phyloP scores from a whole-genome alignment of 305 asterid species.

The Fraxinus ornus region DNA sequence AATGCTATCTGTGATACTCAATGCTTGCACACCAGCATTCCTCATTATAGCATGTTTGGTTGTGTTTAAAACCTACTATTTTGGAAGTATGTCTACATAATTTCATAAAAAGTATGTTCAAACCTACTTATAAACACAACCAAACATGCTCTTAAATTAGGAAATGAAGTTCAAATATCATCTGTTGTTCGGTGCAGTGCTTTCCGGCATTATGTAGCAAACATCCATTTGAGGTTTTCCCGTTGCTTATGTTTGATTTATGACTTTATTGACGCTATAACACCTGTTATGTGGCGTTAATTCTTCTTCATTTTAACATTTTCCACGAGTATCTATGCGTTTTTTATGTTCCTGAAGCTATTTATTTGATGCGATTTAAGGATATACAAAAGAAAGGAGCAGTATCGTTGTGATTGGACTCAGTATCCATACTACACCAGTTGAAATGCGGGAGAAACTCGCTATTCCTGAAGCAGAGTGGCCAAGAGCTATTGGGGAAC shows the following conservation, averaged over 20 bases:
- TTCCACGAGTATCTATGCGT: not conserved
- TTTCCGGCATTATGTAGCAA: not conserved
- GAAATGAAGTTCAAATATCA: not conserved
- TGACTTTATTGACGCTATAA: not conserved
- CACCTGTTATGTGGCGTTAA: not conserved
- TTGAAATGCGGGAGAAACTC: slow-evolving; percentile 92
- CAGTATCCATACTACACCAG: slow-evolving; percentile 80
- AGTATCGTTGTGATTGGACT: slow-evolving; percentile 89
- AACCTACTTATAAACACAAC: not conserved
- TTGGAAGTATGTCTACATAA: not conserved
- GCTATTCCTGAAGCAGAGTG: slow-evolving; percentile 98
- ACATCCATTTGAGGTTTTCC: not conserved
- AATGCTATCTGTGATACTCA: not conserved
- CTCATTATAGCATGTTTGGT: not conserved
- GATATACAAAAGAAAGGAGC: slow-evolving; percentile 92
- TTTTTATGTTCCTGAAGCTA: not conserved
- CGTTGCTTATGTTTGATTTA: not conserved
- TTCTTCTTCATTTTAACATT: not conserved
- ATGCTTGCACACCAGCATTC: not conserved
- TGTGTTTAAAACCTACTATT: not conserved
- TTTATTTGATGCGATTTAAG: slow-evolving; percentile 35
- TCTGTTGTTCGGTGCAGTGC: not conserved
- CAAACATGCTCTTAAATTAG: not conserved
- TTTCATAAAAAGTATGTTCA: not conserved
- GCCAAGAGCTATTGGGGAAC: slow-evolving; percentile 37